Base-by-base conservation (phyloP, 768 basidiomycete species). In the Artomyces pyxidatus region DNA sequence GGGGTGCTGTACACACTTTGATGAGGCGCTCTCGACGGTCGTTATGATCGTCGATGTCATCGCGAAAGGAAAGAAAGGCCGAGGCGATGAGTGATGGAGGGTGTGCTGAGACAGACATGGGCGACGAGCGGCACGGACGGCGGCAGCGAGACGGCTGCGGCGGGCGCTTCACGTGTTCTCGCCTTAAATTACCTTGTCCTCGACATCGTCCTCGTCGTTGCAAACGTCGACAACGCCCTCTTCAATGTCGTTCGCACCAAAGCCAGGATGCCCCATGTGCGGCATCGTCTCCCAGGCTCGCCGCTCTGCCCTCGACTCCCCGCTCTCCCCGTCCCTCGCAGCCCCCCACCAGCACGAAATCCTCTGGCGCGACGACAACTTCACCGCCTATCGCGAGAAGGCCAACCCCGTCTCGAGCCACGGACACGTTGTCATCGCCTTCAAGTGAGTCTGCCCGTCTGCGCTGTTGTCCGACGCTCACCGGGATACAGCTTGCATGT, bases 1-100 rank as follows among this genome's bases (percentile, higher is more conserved):
- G 29, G 26, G 29, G 28, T 26, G 10, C 9, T 6, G 46, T 29
- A 32, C 61, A 59, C 42, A 88, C 82, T 79, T 97, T 96, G 63
- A 96, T 92, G 56, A 98, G 75, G 17, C 87, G 76, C 62, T 99
- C 96, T 44, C 93, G 73, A 51, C 85, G 74, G 64, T 97, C 94
- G 63, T 94, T 81, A 65, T 88, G 73, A 27, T 82, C 78, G 69
- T 95, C 92, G 29, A 94, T 71, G 45, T 88, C 77, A 40, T 71
- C 73, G 56, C 85, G 77, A 67, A 87, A 91, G 12, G 55, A 53
- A 35, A 77, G 68, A 60, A 93, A 93, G 14, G 65, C 54, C 32
- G 60, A 45, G 28, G 64, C 48, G 49, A 71, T 50, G 37, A 49
- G 47, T 23, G 57, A 16, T 47, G 53, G 23, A 53, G 53, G 41